Conservation (phyloP, 345 rosid species). For the Combretum micranthum region DNA sequence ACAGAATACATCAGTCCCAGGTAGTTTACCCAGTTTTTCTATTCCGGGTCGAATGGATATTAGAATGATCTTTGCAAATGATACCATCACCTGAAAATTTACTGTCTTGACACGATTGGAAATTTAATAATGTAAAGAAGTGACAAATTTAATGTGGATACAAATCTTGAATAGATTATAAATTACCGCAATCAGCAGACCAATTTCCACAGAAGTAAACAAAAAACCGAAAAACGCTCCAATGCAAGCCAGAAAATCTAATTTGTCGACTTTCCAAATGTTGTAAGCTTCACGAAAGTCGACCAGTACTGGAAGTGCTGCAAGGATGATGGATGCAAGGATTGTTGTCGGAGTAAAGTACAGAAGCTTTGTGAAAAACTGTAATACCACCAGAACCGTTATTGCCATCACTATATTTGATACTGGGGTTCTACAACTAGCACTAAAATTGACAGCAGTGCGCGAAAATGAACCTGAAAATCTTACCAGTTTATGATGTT, state of each 20-base stretch:
- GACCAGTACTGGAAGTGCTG: constrained; percentile 83
- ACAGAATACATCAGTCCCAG: constrained; percentile 48
- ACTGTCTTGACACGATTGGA: neutral
- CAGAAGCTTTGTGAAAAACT: constrained; percentile 58
- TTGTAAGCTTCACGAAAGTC: constrained; percentile 46
- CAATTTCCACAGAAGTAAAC: constrained; percentile 78
- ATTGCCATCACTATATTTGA: constrained; percentile 86
- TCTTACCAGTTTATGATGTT: neutral
- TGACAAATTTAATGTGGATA: neutral
- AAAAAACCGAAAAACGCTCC: constrained; percentile 84
- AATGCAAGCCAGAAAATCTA: constrained; percentile 76
- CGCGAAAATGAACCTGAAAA: constrained; percentile 82
- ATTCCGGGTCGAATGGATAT: constrained; percentile 64
- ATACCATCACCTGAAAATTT: constrained; percentile 46
- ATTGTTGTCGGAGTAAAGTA: constrained; percentile 75
- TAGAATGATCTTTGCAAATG: constrained; percentile 71
- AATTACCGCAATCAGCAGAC: constrained; percentile 77
- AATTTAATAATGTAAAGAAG: neutral
- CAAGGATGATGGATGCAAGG: constrained; percentile 74
- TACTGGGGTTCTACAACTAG: constrained; percentile 74
- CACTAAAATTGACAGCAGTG: constrained; percentile 77
- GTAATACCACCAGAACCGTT: constrained; percentile 59
- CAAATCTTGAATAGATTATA: neutral
- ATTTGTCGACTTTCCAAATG: constrained; percentile 79
- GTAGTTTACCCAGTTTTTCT: constrained; percentile 62